Evolutionary conservation across 2,329 filamentous ascomycete genomes (phyloP).

Genomic region (Pseudocercospora cruenta): DNA sequence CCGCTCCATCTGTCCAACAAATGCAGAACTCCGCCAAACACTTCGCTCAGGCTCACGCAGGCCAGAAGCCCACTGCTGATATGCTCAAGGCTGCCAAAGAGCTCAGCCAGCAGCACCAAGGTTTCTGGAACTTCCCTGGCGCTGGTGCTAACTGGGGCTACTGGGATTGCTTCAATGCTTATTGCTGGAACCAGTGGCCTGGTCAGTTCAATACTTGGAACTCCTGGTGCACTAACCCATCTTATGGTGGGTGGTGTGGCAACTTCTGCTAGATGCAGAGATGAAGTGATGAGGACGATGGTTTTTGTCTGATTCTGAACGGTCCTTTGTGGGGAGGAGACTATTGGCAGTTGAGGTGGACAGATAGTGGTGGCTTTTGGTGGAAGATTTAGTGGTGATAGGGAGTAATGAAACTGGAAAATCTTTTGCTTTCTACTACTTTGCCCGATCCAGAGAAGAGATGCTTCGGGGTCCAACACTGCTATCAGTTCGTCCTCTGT

Average conservation of each 20-base stretch:
- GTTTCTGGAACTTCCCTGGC: not conserved
- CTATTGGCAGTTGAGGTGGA: too few species aligned
- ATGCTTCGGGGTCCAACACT: too few species aligned
- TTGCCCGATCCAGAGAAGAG: too few species aligned
- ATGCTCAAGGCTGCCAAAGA: not conserved
- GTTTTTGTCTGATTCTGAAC: too few species aligned
- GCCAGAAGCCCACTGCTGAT: not conserved
- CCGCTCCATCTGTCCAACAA: not conserved
- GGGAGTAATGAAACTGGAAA: too few species aligned
- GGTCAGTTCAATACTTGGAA: not conserved
- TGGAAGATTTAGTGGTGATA: too few species aligned
- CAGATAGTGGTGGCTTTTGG: too few species aligned
- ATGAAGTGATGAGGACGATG: too few species aligned
- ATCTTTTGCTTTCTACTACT: too few species aligned
- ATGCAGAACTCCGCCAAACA: not conserved
- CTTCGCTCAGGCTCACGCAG: not conserved
- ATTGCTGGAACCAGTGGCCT: not conserved
- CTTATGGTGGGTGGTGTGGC: not conserved
- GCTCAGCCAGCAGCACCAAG: not conserved
- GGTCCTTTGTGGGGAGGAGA: too few species aligned
- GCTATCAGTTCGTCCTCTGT: too few species aligned
- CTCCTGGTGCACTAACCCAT: not conserved
- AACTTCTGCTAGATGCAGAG: not conserved
- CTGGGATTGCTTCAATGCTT: not conserved
- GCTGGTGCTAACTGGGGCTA: too few species aligned